Base-by-base conservation (phyloP, 2,329 filamentous ascomycete species). In the Gnomoniopsis sp. region DNA sequence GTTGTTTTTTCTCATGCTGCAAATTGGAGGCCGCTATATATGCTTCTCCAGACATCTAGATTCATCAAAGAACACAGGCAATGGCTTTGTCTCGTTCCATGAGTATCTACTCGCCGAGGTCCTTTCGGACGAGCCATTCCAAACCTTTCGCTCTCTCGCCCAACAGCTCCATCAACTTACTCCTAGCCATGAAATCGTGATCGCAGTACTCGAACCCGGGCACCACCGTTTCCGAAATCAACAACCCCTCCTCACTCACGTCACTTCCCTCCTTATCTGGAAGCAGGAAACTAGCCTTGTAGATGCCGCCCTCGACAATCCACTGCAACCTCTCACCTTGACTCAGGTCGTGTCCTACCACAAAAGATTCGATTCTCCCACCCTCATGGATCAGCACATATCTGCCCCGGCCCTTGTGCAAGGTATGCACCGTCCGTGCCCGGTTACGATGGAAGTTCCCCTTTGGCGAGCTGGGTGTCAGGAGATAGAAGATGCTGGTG, bases 161-260 rank as follows among this genome's bases (percentile, higher is more conserved):
- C 1, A 89, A 69, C 33, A 89, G 63, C n/a, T 78, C 71, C 44
- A 71, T 67, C 63, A 88, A 74, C 14, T 74, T 74, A 49, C 81
- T 75, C 15, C 68, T 69, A 6, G 74, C 77, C 65, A 90, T 75
- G 65, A 90, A 90, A 67, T 88, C 84, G 69, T 89, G 85, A 69
- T 89, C 86, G 58, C 75, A 77, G 64, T 77, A 88, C 66, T 88
- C 86, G 65, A 89, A 89, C 0, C 87, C 87, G 0, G 87, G 86
- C 8, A 88, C 77, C 1, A 88, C 86, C 0, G 84, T 88, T 75
- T 90, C 86, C 50, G 81, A 85, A 60, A 90, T 88, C 72, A 90
- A 73, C 64, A 88, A 69, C 0, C 83, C 83, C 19, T 75, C 76
- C 41, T 72, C 75, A 41, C 70, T 73, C 26, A 64, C 66, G 4